Conservation (phyloP, 176 grass and related monocot genomes). For the Zoysia japonica region DNA sequence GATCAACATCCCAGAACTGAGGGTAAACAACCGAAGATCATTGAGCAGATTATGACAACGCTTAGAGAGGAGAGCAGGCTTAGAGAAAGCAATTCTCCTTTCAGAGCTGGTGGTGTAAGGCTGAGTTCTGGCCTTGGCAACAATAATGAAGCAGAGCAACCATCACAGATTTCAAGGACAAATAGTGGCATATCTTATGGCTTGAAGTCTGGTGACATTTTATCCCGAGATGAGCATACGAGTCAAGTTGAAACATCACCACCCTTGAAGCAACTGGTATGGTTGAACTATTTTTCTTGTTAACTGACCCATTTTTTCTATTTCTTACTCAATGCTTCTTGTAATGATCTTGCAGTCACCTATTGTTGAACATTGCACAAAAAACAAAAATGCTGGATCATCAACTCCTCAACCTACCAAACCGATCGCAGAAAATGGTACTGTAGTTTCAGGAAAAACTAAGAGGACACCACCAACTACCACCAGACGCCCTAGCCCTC, state of each 20-base stretch:
- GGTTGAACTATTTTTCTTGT: conserved; percentile 3
- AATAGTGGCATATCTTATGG: conserved; percentile 32
- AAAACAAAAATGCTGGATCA: conserved; percentile 42
- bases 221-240: conserved; percentile 45
- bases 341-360: conserved; percentile 63
- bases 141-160: conserved; percentile 54
- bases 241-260: conserved; percentile 55
- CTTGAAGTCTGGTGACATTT: conserved; percentile 57
- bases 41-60: conserved; percentile 75
- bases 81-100: conserved; percentile 70
- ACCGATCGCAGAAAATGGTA: conserved; percentile 50
- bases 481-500: conserved; percentile 49
- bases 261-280: conserved; percentile 74
- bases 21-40: conserved; percentile 75
- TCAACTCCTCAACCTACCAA: conserved; percentile 61
- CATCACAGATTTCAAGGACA: conserved; percentile 50
- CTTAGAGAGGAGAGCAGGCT: conserved; percentile 70
- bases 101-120: conserved; percentile 49
- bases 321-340: conserved; percentile 26
- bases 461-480: conserved; percentile 44
- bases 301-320: not conserved
- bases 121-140: conserved; percentile 38
- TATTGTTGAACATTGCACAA: conserved; percentile 60
- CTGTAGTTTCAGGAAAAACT: conserved; percentile 42
- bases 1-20: conserved; percentile 58